These are phyloP conservation scores for Aspergillus pseudonomiae DNA, from an alignment of 2,329 filamentous ascomycete species.

Conservation along the genomic window DNA sequence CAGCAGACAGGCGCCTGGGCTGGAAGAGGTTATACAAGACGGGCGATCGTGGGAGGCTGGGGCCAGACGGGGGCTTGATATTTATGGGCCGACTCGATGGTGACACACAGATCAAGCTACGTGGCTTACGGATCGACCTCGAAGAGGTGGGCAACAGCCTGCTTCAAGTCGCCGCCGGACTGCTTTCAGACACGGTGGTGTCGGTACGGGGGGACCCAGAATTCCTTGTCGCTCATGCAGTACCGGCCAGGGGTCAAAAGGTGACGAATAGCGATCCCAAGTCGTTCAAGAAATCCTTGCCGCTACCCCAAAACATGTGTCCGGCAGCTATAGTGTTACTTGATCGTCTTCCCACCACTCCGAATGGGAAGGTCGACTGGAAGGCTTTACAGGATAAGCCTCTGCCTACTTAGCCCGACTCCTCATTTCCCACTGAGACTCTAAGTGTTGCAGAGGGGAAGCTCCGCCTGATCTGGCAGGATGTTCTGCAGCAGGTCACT, in stretches of 20 bases:
- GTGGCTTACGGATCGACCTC: constrained; percentile 45
- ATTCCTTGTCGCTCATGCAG: constrained; percentile 39
- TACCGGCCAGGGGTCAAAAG: background rate
- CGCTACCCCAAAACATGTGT: constrained; percentile 38
- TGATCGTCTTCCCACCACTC: constrained; percentile 27
- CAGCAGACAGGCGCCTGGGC: background rate
- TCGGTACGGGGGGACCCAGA: constrained; percentile 21
- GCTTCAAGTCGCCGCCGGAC: constrained; percentile 21
- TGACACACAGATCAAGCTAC: constrained; percentile 25
- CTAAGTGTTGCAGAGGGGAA: too few species aligned
- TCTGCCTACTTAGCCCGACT: background rate
- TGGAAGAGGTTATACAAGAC: constrained; percentile 27
- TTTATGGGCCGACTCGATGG: constrained; percentile 24
- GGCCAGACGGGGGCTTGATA: constrained; percentile 23
- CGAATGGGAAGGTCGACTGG: constrained; percentile 31
- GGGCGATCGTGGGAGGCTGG: constrained; percentile 26
- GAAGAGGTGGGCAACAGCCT: constrained; percentile 44
- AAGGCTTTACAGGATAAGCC: constrained; percentile 20
- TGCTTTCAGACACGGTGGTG: constrained; percentile 35
- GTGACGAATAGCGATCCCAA: background rate
- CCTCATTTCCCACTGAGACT: too few species aligned
- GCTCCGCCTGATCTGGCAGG: too few species aligned
- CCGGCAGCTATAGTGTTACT: constrained; percentile 29
- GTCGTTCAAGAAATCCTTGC: constrained; percentile 27
- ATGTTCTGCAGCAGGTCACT: background rate